These are phyloP conservation scores for Phialocephala sp. DNA, from an alignment of 2,329 filamentous ascomycete genomes.

Conservation along the genomic window DNA sequence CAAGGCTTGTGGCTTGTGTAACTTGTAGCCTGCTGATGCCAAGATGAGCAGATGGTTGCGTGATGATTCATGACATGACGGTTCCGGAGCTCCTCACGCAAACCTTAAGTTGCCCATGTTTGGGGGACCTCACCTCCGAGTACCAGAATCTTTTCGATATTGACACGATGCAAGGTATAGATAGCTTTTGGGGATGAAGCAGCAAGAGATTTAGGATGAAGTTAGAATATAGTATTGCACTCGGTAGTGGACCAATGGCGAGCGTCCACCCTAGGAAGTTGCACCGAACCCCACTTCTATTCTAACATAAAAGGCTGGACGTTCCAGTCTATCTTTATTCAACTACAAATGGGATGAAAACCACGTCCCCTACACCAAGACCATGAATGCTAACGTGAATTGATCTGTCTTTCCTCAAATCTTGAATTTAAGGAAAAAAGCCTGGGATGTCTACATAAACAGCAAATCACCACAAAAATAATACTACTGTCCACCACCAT, in stretches of 20 bases:
- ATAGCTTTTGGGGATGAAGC: neutral
- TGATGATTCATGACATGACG: neutral
- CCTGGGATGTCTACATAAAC: too few relatives aligned
- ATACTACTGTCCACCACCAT: too few relatives aligned
- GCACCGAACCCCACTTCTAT: too few relatives aligned
- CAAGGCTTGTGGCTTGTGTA: neutral
- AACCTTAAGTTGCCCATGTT: neutral
- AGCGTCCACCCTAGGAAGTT: too few relatives aligned
- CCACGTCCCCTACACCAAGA: too few relatives aligned
- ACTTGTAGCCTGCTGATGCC: neutral
- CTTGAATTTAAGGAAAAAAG: too few relatives aligned
- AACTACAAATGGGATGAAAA: too few relatives aligned
- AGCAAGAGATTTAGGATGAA: conserved; percentile 1
- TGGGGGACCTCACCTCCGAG: neutral
- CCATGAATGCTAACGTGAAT: too few relatives aligned
- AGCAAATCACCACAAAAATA: too few relatives aligned
- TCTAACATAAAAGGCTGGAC: too few relatives aligned
- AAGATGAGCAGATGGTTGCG: neutral
- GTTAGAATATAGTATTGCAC: neutral
- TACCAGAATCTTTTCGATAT: neutral
- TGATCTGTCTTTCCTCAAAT: too few relatives aligned
- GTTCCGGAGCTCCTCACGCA: neutral
- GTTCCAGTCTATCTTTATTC: too few relatives aligned
- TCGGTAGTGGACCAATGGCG: conserved; percentile 4
- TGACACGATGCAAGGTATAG: neutral